Percentiles rank a stretch among this genome's conserved stretches.
Conservation (phyloP, 192 early-diverging fungal species). For the Coemansia sp. region DNA sequence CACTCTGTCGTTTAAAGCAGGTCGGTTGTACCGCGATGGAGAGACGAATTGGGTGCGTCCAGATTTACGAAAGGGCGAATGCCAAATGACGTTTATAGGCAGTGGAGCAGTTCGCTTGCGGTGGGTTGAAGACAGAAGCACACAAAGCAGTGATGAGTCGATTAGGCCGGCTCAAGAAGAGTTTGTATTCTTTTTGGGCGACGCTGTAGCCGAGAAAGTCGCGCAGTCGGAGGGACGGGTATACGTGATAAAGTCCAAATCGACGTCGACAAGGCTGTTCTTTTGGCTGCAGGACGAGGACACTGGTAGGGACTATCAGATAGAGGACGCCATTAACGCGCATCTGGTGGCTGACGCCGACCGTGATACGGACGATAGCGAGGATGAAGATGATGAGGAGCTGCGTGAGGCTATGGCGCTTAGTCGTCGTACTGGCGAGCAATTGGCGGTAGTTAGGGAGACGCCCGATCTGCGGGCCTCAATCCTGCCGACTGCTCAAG, state of each 20-base stretch:
- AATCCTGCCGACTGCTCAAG: constrained; percentile 33
- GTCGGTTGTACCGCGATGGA: constrained; percentile 67
- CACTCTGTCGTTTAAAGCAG: constrained; percentile 65
- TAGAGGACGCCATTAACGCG: constrained; percentile 61
- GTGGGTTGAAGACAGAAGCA: constrained; percentile 68
- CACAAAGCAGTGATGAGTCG: constrained; percentile 34
- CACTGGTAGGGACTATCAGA: constrained; percentile 59
- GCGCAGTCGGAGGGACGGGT: constrained; percentile 67
- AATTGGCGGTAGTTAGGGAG: constrained; percentile 39
- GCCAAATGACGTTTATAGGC: constrained; percentile 54
- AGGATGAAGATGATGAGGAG: constrained; percentile 20
- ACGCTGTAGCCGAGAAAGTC: constrained; percentile 68
- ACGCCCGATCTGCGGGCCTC: constrained; percentile 10
- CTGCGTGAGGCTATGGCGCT: constrained; percentile 32
- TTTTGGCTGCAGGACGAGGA: constrained; percentile 83
- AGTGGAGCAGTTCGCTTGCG: constrained; percentile 77
- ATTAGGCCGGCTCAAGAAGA: constrained; percentile 46
- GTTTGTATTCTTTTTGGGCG: constrained; percentile 76
- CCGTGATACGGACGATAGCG: constrained; percentile 15
- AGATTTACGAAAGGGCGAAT: constrained; percentile 69
- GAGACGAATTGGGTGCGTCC: constrained; percentile 68
- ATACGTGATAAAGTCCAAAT: constrained; percentile 78
- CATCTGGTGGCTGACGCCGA: constrained; percentile 54
- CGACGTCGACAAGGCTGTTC: constrained; percentile 75
- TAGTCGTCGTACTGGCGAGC: constrained; percentile 35